Evolutionary conservation across 768 basidiomycete genomes (phyloP), one percentile per base, ranked within the genome.

Genomic region (Mycena vulgaris): DNA sequence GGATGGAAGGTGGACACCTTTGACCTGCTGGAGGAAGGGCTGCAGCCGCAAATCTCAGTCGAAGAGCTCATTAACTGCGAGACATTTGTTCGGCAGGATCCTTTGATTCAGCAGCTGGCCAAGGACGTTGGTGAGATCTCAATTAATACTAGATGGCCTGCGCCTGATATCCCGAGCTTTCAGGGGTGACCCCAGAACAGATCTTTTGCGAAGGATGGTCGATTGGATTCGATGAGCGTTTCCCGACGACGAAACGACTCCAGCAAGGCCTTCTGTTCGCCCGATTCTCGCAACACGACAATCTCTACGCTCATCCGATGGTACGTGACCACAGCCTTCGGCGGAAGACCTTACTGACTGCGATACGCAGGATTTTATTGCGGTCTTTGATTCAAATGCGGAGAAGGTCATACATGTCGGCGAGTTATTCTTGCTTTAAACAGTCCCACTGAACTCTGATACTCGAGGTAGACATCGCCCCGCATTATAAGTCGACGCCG

Each of bases 241-340:
- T 97, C 84, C 92, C 94, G 0, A 83, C 87, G 56, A 79, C 80
- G 17, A 83, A 83, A 51, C 88, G 93, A 30, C 83, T 97, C 28
- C 95, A 97, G 76, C 96, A 96, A 77, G 95, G 90, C 5, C 79
- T 96, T 5, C 75, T 93, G 21, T 96, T 92, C 75, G 94, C 94
- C 14, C 87, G 96, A 28, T 89, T 90, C 70, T 89, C 88, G 3
- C 82, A 89, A 62, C 91, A 97, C 74, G 94, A 95, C 51, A 96
- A 97, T 78, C 85, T 96, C 16, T 97, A 97, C 68, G 94, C 95
- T 2, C 95, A 97, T 75, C 96, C 96, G 40, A 82, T 97, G 85
- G 93, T 94, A 78, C 74, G 61, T 40, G 27, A 3, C 37, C 62
- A 13, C 65, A 73, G 10, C 27, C n/a, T n/a, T 57, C 52, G 48